Evolutionary conservation across 169 alveolate species (phyloP), one percentile per base, ranked within the genome.

Genomic region (Plasmodium ovale): DNA sequence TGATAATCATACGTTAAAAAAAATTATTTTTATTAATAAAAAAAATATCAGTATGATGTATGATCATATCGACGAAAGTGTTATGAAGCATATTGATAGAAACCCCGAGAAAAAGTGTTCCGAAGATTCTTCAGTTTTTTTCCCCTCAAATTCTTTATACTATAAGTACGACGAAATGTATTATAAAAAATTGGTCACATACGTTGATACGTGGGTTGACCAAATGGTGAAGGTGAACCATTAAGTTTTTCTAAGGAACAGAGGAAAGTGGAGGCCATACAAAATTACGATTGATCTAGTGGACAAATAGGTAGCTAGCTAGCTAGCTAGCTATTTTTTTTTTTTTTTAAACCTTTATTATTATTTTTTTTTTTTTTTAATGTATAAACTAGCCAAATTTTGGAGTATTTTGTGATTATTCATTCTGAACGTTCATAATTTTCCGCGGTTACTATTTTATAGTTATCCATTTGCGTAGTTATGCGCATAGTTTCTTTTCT

Each of bases 1-100:
- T 12, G 89, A 77, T 77, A 77, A 77, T 77, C 89, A 77, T 53
- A 77, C 89, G 9, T 51, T 77, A 54, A 77, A 77, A n/a, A 77
- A 77, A 77, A 77, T 77, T 44, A 77, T 77, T 6, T 62, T 77
- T 56, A 77, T 77, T 27, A 77, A 77, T 77, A 77, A 77, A 62
- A 77, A 77, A 77, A 77, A 77, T 6, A 77, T 77, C 21, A 77
- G 25, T 54, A n/a, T 77, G 56, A 77, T 77, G 89, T 77, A 77
- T 67, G 89, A 77, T 14, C 89, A 77, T 56, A 77, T 77, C 6
- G 58, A 47, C 9, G 4, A 37, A 27, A 33, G 33, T 67, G 54
- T 77, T 68, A 77, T 77, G 89, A 64, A 77, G n/a, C 65, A 77
- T 12, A 62, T 77, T 53, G 79, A 77, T 51, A 62, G 47, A 29